A percentile compares a stretch with the other conserved stretches of the same genome.
These are phyloP conservation scores for Globisporangium heterothallicum DNA, from an alignment of 352 stramenopile species.

Conservation along the genomic window DNA sequence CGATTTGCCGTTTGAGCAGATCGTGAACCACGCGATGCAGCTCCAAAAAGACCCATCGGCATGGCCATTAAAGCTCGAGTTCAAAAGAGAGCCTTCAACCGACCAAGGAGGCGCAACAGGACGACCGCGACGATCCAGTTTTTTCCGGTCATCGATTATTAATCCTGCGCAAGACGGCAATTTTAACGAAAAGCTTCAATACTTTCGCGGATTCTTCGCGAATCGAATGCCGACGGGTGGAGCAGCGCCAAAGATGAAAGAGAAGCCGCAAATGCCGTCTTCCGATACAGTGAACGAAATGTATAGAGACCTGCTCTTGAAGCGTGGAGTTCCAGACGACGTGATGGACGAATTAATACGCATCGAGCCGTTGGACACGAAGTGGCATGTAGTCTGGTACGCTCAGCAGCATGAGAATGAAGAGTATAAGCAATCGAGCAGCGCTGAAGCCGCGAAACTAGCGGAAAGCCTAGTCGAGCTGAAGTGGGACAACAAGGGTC, in stretches of 20 bases:
- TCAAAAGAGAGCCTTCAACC: conserved; percentile 43
- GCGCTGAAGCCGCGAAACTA: conserved; percentile 51
- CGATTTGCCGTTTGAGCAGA: conserved; percentile 81
- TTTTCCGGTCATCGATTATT: conserved; percentile 68
- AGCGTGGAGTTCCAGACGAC: conserved; percentile 75
- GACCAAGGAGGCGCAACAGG: conserved; percentile 16
- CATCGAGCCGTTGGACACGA: conserved; percentile 80
- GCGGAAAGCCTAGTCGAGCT: conserved; percentile 75
- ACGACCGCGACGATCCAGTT: conserved; percentile 56
- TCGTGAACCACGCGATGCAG: conserved; percentile 72
- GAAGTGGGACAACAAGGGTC: conserved; percentile 78
- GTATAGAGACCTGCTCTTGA: conserved; percentile 75
- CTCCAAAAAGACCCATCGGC: conserved; percentile 58
- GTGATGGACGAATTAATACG: conserved; percentile 82
- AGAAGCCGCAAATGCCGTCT: conserved; percentile 53
- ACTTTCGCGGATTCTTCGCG: conserved; percentile 82
- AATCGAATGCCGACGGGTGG: conserved; percentile 74
- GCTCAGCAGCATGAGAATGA: conserved; percentile 78
- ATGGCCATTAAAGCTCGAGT: conserved; percentile 75
- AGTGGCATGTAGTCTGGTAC: conserved; percentile 84
- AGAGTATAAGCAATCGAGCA: conserved; percentile 51
- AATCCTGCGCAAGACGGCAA: conserved; percentile 66
- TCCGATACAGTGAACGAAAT: conserved; percentile 81
- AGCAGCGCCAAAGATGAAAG: conserved; percentile 57
- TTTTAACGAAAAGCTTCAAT: conserved; percentile 85